phyloP scores from a whole-genome alignment of 2,329 filamentous ascomycete species.

The Aspergillus sp. region DNA sequence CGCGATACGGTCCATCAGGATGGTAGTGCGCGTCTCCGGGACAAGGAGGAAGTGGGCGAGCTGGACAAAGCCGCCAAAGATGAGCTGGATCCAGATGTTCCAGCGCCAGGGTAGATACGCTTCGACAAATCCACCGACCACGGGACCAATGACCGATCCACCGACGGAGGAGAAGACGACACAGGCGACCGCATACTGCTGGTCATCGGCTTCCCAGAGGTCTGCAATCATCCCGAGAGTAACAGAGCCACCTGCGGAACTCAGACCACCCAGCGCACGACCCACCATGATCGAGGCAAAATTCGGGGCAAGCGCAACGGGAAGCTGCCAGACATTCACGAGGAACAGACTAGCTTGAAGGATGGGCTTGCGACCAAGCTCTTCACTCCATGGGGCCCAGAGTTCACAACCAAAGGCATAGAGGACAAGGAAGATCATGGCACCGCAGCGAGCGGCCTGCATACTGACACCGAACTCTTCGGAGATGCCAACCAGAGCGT shows the following conservation, averaged over 20 bases:
- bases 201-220: constrained; percentile 66
- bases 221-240: constrained; percentile 74
- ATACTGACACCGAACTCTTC: constrained; percentile 65
- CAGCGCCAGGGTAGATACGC: constrained; percentile 67
- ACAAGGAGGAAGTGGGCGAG: constrained; percentile 65
- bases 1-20: constrained; percentile 76
- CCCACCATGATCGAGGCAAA: constrained; percentile 68
- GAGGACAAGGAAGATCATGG: constrained; percentile 72
- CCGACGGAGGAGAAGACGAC: constrained; percentile 78
- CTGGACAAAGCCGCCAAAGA: constrained; percentile 70
- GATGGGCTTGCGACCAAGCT: constrained; percentile 73
- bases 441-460: constrained; percentile 69
- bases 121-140: constrained; percentile 75
- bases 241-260: constrained; percentile 69
- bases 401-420: constrained; percentile 86
- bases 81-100: constrained; percentile 83
- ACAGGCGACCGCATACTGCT: constrained; percentile 73
- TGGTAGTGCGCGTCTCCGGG: constrained; percentile 72
- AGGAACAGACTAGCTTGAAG: constrained; percentile 70
- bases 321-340: constrained; percentile 74
- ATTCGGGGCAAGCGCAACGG: constrained; percentile 70
- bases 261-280: constrained; percentile 67
- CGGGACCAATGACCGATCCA: constrained; percentile 72
- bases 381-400: constrained; percentile 86
- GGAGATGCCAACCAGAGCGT: constrained; percentile 63